phyloP scores from a whole-genome alignment of 140 eudicot genomes.

The Bidens hawaiensis region DNA sequence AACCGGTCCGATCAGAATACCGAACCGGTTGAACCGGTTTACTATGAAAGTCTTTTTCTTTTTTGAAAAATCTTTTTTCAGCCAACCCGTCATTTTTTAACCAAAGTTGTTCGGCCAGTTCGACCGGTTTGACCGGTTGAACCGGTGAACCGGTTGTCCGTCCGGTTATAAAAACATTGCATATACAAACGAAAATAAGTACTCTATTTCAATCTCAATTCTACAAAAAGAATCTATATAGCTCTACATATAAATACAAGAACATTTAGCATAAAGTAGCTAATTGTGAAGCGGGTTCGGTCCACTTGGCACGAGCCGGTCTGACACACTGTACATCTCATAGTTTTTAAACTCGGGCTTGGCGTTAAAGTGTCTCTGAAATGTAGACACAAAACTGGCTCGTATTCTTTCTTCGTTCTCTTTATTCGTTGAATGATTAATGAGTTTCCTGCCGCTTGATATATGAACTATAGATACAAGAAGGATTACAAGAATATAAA shows the following conservation, averaged over 20 bases:
- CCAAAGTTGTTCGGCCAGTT: no score
- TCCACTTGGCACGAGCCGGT: slow-evolving; percentile 58
- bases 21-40: no score
- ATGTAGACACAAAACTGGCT: slow-evolving; percentile 38
- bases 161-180: no score
- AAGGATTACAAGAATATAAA: slow-evolving; percentile 26
- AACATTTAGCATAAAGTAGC: neutral
- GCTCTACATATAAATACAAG: slow-evolving; percentile 4
- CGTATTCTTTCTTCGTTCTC: slow-evolving; percentile 33
- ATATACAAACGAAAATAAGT: slow-evolving; percentile 7
- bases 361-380: slow-evolving; percentile 34
- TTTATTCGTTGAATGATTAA: slow-evolving; percentile 16
- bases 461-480: slow-evolving; percentile 20
- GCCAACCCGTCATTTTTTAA: no score
- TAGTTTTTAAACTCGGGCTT: slow-evolving; percentile 34
- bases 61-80: no score
- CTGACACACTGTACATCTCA: slow-evolving; percentile 34
- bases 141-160: no score
- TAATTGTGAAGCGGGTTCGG: slow-evolving; percentile 80
- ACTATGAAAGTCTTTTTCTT: no score
- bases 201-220: slow-evolving; percentile 14
- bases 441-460: slow-evolving; percentile 39
- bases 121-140: no score
- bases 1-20: no score
- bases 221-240: slow-evolving; percentile 18